A percentile compares a stretch with the other conserved stretches of the same genome.
Evolutionary conservation across 148 eudicot genomes (phyloP).

Genomic region (Rhododendron molle): DNA sequence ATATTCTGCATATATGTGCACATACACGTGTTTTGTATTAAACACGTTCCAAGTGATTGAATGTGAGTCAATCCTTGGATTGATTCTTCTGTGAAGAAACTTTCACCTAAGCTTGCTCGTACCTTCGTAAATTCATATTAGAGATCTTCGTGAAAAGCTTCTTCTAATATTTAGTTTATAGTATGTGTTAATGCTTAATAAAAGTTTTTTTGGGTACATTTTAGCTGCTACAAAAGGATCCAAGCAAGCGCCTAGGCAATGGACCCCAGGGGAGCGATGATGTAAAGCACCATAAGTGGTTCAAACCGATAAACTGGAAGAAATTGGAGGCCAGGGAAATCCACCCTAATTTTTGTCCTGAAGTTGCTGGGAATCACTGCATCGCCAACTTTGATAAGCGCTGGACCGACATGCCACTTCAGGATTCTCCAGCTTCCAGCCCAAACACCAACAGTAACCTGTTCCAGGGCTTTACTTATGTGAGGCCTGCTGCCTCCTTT

Average conservation of each 20-base stretch:
- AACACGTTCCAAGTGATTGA: not conserved
- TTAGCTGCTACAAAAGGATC: constrained; percentile 43
- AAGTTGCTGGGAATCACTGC: constrained; percentile 34
- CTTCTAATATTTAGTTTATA: not conserved
- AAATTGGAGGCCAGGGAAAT: constrained; percentile 45
- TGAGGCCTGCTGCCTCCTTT: constrained; percentile 6
- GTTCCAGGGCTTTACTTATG: constrained; percentile 27
- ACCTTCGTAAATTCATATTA: not conserved
- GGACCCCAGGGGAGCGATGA: constrained; percentile 27
- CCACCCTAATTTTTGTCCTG: constrained; percentile 36
- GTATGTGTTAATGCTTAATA: not conserved
- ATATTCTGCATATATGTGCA: not conserved
- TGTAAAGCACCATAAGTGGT: constrained; percentile 49
- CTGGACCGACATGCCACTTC: constrained; percentile 39
- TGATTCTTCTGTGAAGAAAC: not conserved
- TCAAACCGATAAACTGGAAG: constrained; percentile 47
- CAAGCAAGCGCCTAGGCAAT: constrained; percentile 43
- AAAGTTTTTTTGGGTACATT: not conserved
- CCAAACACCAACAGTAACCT: constrained; percentile 24
- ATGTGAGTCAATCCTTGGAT: not conserved
- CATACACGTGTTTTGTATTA: not conserved
- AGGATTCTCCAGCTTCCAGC: constrained; percentile 42
- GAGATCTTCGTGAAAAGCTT: not conserved
- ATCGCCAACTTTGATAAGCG: constrained; percentile 30
- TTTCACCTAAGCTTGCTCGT: not conserved